Conservation (phyloP, 139 green algal genomes). For the Chlorokybus atmophyticus region DNA sequence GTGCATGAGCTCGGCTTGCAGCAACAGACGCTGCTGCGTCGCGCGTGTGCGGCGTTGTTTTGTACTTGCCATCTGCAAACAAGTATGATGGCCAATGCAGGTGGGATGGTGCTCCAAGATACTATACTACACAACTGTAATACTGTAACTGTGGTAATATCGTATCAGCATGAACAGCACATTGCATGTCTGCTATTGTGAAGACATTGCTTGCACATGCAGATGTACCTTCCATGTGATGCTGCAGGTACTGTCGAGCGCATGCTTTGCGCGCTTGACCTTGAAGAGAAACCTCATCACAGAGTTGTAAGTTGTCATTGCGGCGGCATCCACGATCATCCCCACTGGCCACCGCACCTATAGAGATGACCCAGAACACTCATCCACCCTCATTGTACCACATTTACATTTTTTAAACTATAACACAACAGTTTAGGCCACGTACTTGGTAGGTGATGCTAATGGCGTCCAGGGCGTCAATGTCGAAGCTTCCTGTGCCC, state of each 20-base stretch:
- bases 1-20: constrained; percentile 9
- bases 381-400: too few relatives aligned
- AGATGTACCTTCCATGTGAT: constrained; percentile 7
- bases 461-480: background rate
- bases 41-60: too few relatives aligned
- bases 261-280: constrained; percentile 15
- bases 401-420: background rate
- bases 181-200: too few relatives aligned
- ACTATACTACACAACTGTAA: too few relatives aligned
- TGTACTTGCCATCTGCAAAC: too few relatives aligned
- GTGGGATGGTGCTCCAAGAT: too few relatives aligned
- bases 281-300: constrained; percentile 16
- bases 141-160: too few relatives aligned
- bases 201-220: too few relatives aligned
- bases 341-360: constrained; percentile 10
- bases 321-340: constrained; percentile 3
- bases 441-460: background rate
- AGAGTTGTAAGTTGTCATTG: constrained; percentile 9
- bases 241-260: background rate
- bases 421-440: background rate
- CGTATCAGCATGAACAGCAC: too few relatives aligned
- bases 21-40: constrained; percentile 4
- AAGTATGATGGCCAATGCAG: too few relatives aligned
- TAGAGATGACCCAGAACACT: too few relatives aligned
- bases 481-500: background rate